These are phyloP conservation scores for Thelonectria discophora DNA, from an alignment of 2,329 filamentous ascomycete species.

Conservation along the genomic window DNA sequence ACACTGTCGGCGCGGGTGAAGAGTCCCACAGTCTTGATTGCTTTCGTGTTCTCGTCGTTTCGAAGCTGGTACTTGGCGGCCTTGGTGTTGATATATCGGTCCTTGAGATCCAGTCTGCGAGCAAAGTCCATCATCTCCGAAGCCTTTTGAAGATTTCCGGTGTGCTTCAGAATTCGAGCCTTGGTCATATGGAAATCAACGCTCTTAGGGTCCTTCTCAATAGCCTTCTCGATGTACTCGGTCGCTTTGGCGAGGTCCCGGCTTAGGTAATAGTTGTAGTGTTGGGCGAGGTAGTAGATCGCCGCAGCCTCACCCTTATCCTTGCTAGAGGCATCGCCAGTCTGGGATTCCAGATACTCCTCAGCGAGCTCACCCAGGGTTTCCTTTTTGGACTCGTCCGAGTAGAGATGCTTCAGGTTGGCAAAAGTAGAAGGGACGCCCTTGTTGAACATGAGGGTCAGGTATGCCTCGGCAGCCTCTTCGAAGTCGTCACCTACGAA, in stretches of 20 bases:
- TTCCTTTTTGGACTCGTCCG: slow-evolving; percentile 79
- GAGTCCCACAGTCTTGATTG: slow-evolving; percentile 86
- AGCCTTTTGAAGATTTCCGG: slow-evolving; percentile 80
- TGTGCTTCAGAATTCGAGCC: slow-evolving; percentile 93
- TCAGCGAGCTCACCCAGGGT: slow-evolving; percentile 79
- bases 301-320: slow-evolving; percentile 78
- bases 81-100: slow-evolving; percentile 98
- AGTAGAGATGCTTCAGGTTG: slow-evolving; percentile 94
- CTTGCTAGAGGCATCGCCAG: slow-evolving; percentile 57
- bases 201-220: slow-evolving; percentile 79
- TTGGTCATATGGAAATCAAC: slow-evolving; percentile 96
- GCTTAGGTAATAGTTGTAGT: slow-evolving; percentile 92
- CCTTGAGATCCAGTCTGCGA: slow-evolving; percentile 83
- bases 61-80: slow-evolving; percentile 95
- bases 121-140: slow-evolving; percentile 89
- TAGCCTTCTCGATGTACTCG: slow-evolving; percentile 83
- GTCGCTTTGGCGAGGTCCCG: slow-evolving; percentile 84
- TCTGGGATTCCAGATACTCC: slow-evolving; percentile 73
- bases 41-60: slow-evolving; percentile 88
- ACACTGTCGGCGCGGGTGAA: slow-evolving; percentile 93
- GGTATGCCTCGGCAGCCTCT: slow-evolving; percentile 78
- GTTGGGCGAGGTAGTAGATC: slow-evolving; percentile 93
- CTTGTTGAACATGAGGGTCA: slow-evolving; percentile 86
- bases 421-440: slow-evolving; percentile 96
- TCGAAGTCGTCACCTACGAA: slow-evolving; percentile 77